Conservation (phyloP, 2,329 filamentous ascomycete genomes). For the Xylaria polymorpha region DNA sequence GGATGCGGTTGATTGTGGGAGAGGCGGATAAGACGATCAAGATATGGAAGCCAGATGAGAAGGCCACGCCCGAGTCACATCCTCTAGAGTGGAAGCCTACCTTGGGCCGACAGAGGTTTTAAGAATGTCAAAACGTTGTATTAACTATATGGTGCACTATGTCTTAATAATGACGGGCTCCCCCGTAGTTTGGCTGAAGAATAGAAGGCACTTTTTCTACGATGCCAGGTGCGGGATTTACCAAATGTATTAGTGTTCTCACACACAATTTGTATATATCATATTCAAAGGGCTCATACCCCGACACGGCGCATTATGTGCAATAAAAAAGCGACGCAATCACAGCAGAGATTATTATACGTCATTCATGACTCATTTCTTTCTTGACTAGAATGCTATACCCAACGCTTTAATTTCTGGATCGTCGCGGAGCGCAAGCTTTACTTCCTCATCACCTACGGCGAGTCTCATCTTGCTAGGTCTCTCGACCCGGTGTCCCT, state of each 20-base stretch:
- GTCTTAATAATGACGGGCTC: neutral
- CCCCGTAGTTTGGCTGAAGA: neutral
- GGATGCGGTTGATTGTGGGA: slow-evolving; percentile 88
- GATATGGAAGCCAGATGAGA: slow-evolving; percentile 94
- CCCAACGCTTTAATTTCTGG: slow-evolving; percentile 85
- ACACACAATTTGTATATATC: slow-evolving; percentile 21
- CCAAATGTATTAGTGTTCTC: neutral
- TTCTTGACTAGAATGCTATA: slow-evolving; percentile 56
- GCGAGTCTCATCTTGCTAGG: slow-evolving; percentile 88
- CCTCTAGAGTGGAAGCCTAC: slow-evolving; percentile 93
- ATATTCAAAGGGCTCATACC: neutral
- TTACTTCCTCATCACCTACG: slow-evolving; percentile 91
- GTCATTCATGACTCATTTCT: slow-evolving; percentile 24
- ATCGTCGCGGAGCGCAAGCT: slow-evolving; percentile 88
- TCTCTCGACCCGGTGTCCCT: slow-evolving; percentile 82
- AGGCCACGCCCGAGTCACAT: slow-evolving; percentile 90
- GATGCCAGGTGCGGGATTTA: neutral
- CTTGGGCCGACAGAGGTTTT: slow-evolving; percentile 80
- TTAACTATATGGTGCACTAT: neutral
- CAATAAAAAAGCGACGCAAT: neutral
- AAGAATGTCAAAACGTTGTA: slow-evolving; percentile 41
- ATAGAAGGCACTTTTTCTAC: neutral
- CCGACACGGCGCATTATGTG: neutral
- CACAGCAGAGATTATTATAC: neutral
- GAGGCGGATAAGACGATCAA: slow-evolving; percentile 99